These are phyloP conservation scores for Davidsoniella neocaledoniae DNA, from an alignment of 2,329 filamentous ascomycete genomes.

Conservation along the genomic window DNA sequence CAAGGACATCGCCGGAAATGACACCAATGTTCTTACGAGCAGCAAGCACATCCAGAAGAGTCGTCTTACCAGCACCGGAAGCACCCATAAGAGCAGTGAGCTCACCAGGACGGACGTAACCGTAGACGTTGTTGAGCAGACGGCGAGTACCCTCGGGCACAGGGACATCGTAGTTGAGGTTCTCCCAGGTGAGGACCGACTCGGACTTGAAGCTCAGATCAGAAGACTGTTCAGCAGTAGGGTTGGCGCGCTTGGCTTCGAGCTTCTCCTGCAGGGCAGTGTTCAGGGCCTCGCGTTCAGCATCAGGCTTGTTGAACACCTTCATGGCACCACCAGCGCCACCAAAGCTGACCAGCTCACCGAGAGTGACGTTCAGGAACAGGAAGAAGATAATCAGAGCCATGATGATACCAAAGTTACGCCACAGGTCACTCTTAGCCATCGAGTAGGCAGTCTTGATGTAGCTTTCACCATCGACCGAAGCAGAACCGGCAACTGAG, in stretches of 20 bases:
- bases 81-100: conserved; percentile 70
- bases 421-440: conserved; percentile 51
- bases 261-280: conserved; percentile 42
- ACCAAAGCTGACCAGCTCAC: conserved; percentile 55
- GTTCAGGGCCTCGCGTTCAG: conserved; percentile 50
- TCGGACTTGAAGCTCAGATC: conserved; percentile 42
- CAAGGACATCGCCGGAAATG: conserved; percentile 37
- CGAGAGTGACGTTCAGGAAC: conserved; percentile 56
- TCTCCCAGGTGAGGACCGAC: conserved; percentile 70
- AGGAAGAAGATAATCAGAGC: conserved; percentile 63
- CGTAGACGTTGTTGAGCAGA: conserved; percentile 39
- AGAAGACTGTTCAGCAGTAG: conserved; percentile 23
- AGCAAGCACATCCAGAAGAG: conserved; percentile 59
- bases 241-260: conserved; percentile 32
- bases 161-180: conserved; percentile 61
- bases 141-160: conserved; percentile 38
- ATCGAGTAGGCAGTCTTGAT: conserved; percentile 54
- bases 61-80: conserved; percentile 78
- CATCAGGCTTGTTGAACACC: conserved; percentile 59
- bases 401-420: conserved; percentile 69
- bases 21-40: conserved; percentile 44
- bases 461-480: conserved; percentile 52
- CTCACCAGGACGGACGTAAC: conserved; percentile 60
- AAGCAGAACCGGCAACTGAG: conserved; percentile 44
- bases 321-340: conserved; percentile 68